Conservation (phyloP, 2,329 filamentous ascomycete genomes). For the Clarireedia homoeocarpa region DNA sequence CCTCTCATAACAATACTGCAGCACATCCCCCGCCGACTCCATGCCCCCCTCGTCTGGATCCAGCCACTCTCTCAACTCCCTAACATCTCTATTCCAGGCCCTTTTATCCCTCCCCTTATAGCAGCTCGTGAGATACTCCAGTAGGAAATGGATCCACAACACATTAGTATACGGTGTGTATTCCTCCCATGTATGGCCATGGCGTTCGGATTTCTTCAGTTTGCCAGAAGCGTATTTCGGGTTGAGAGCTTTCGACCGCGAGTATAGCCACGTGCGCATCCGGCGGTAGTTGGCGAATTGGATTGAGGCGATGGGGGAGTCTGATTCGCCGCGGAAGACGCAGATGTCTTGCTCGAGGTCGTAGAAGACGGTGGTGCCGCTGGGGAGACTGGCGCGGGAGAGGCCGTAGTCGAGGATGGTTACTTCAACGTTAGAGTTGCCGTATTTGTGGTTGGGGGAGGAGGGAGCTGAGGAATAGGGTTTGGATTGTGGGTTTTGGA, state of each 20-base stretch:
- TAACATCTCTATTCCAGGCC: constrained; percentile 8
- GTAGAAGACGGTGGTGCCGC: constrained; percentile 39
- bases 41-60: constrained; percentile 31
- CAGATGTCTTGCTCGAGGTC: constrained; percentile 53
- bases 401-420: constrained; percentile 60
- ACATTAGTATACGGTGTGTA: constrained; percentile 57
- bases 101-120: neutral
- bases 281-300: constrained; percentile 57
- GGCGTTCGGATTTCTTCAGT: neutral
- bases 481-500: neutral
- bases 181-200: constrained; percentile 38
- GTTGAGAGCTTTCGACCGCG: constrained; percentile 14
- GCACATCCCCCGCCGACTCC: constrained; percentile 15
- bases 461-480: neutral
- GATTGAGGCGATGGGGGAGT: constrained; percentile 25
- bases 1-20: constrained; percentile 15
- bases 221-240: constrained; percentile 7
- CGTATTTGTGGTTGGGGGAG: constrained; percentile 36
- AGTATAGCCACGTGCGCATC: constrained; percentile 19
- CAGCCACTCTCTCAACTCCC: constrained; percentile 41
- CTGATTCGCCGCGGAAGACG: constrained; percentile 53
- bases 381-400: constrained; percentile 43
- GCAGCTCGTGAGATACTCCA: neutral
- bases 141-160: constrained; percentile 48
- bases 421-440: constrained; percentile 53